Evolutionary conservation across 345 rosid species (phyloP), one percentile per base, ranked within the genome.

Genomic region (Acer yangbiense): DNA sequence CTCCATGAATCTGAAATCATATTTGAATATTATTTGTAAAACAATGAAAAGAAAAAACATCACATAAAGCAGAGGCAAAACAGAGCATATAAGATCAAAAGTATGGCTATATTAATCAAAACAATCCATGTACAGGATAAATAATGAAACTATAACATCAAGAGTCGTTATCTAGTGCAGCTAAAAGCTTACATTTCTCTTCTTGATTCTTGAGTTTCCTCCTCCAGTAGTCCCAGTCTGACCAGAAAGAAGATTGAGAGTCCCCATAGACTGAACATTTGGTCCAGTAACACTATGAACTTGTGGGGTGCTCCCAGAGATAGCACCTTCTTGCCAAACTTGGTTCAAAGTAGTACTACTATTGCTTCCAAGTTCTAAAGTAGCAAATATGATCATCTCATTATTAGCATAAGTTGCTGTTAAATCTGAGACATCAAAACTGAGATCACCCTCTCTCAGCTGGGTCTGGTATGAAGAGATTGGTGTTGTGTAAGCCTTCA

Each of bases 281-380:
- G 87, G 73, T 12, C 93, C 99, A 44, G 86, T 70, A 57, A 88
- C 78, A 48, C 78, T 54, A 82, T 92, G 99, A 23, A 58, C 17
- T 61, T 77, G 54, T 14, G 86, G 94, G 29, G 62, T 68, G 52
- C 76, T 81, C 17, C 87, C 80, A 29, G 91, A 86, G 50, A 95
- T 72, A 13, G 90, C 78, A 6, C 99, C 98, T 29, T 89, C 91
- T 80, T 95, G 98, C 99, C 99, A 93, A 46, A 93, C 88, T 62
- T 91, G 94, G 80, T 95, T 90, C 69, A 93, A 69, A 43, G 76
- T 86, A 21, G 85, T 76, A 52, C 81, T 79, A 17, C 80, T 84
- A 21, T 67, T 81, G 2, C 88, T 55, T 46, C 50, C 50, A 46
- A 90, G 88, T 1, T 43, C 82, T 63, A 94, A 71, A 41, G 86